A percentile compares a stretch with the other conserved stretches of the same genome.
Evolutionary conservation across 2,329 filamentous ascomycete genomes (phyloP).

Genomic region (Paraphaeosphaeria sporulosa): DNA sequence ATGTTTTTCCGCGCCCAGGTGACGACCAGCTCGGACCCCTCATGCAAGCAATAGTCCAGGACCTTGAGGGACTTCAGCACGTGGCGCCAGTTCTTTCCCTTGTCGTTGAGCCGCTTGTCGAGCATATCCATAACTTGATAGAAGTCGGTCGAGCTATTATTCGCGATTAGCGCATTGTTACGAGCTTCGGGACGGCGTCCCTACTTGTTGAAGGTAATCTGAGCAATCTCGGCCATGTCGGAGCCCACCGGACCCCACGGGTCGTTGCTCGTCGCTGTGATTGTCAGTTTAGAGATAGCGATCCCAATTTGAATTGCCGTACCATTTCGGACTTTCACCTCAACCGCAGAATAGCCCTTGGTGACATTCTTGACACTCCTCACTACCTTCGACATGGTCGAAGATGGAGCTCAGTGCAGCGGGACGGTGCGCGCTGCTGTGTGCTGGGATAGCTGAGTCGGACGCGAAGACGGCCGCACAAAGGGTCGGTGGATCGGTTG

Average conservation of each 20-base stretch:
- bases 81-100: slow-evolving; percentile 99
- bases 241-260: slow-evolving; percentile 98
- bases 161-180: slow-evolving; percentile 34
- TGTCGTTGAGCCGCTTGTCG: slow-evolving; percentile 97
- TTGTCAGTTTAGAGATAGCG: slow-evolving; percentile 24
- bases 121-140: slow-evolving; percentile 99
- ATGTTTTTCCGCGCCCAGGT: slow-evolving; percentile 98
- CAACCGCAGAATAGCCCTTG: slow-evolving; percentile 94
- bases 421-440: slow-evolving; percentile 2
- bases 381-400: slow-evolving; percentile 90
- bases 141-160: slow-evolving; percentile 85
- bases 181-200: slow-evolving; percentile 40
- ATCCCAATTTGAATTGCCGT: slow-evolving; percentile 15
- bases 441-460: not conserved
- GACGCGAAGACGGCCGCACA: not conserved
- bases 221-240: slow-evolving; percentile 98
- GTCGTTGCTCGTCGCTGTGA: slow-evolving; percentile 93
- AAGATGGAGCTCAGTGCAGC: slow-evolving; percentile 15
- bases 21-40: slow-evolving; percentile 94
- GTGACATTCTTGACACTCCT: slow-evolving; percentile 99
- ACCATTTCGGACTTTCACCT: slow-evolving; percentile 81
- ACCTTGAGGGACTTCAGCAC: slow-evolving; percentile 98
- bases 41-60: slow-evolving; percentile 95
- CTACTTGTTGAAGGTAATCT: slow-evolving; percentile 97
- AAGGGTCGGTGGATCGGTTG: slow-evolving; percentile 9